Evolutionary conservation across 139 green algal species (phyloP), one percentile per base, ranked within the genome.

Genomic region (Picochlorum sp.): DNA sequence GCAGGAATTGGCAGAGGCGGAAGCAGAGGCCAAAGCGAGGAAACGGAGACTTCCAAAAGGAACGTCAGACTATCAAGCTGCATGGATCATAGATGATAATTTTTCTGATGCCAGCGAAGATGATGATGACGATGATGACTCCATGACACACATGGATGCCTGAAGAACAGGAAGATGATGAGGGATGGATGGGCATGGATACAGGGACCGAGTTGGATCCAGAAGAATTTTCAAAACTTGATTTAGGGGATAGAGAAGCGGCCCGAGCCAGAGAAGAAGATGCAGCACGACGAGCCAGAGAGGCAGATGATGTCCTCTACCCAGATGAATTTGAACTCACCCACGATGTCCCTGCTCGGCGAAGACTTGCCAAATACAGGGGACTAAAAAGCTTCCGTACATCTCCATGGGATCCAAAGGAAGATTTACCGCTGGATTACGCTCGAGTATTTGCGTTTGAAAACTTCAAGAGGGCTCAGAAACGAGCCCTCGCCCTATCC

Each of bases 391-490:
- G 69, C 57, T 90, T 95, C 71, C 80, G 92, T 56, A 90, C 82
- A 30, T 88, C 76, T 28, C 62, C 83, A 24, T 98, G 92, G 92
- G 92, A 98, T 74, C 61, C 88, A 10, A 85, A 86, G 67, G 89
- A 97, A 70, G 76, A 68, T 55, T 80, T 97, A 54, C 92, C 92
- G 1, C 26, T 38, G 0, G 87, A 97, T 49, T 98, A 98, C 61
- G 78, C 77, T 8, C 79, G 84, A 38, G 84, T 96, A 7, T 98
- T 96, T 75, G 88, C 91, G 0, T 98, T 98, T 74, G 83, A 98
- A 62, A 91, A 95, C 78, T 88, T 90, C 68, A 81, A 54, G 47
- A 68, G 72, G 14, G 49, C 72, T n/a, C 51, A 62, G 14, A 70
- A 67, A 45, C 60, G 83, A 47, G 81, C 86, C 3, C 69, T 49